Conservation (phyloP, 129 eudicot genomes). For the Ambrosia artemisiifolia region DNA sequence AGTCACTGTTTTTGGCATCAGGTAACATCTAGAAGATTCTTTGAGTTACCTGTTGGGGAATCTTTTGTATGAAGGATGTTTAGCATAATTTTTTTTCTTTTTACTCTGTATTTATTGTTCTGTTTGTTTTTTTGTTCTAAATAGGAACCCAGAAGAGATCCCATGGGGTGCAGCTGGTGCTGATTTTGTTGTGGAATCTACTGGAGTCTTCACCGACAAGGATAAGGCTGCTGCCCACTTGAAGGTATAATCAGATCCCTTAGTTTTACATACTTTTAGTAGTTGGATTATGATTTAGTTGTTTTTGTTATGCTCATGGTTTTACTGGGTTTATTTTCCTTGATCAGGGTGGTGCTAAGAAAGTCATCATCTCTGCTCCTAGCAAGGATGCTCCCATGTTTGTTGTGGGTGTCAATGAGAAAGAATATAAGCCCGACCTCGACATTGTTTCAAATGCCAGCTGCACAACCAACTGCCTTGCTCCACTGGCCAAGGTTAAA, state of each 20-base stretch:
- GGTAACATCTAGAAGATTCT: conserved; percentile 26
- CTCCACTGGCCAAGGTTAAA: conserved; percentile 85
- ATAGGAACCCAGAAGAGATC: conserved; percentile 67
- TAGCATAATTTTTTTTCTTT: background rate
- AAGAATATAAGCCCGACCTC: conserved; percentile 68
- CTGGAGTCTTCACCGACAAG: conserved; percentile 68
- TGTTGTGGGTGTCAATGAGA: conserved; percentile 88
- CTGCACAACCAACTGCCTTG: conserved; percentile 95
- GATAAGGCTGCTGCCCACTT: conserved; percentile 71
- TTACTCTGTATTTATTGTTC: background rate
- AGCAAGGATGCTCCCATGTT: conserved; percentile 96
- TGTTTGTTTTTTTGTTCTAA: background rate
- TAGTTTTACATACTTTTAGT: background rate
- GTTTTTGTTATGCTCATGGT: background rate
- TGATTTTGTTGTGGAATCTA: conserved; percentile 58
- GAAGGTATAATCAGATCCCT: conserved; percentile 34
- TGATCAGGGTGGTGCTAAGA: conserved; percentile 89
- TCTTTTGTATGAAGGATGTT: conserved; percentile 2
- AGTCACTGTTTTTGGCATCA: conserved; percentile 54
- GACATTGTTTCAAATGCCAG: conserved; percentile 87
- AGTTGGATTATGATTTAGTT: background rate
- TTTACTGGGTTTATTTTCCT: background rate
- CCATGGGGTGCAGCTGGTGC: conserved; percentile 70
- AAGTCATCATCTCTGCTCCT: conserved; percentile 85
- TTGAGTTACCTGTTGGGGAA: background rate